These are phyloP conservation scores for Nadsonia starkeyi-henricii DNA, from an alignment of 1,139 yeast genomes.

Conservation along the genomic window DNA sequence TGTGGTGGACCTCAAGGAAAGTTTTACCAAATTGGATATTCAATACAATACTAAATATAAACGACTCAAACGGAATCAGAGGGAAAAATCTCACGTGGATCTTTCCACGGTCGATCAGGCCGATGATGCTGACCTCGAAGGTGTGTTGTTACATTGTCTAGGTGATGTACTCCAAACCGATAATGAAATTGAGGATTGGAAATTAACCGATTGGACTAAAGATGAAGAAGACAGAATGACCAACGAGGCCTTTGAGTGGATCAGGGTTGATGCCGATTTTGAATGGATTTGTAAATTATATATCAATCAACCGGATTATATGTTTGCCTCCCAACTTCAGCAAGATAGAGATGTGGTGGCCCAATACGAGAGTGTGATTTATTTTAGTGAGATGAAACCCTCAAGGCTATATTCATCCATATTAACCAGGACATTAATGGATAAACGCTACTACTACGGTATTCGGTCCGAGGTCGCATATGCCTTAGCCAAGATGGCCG, in stretches of 20 bases:
- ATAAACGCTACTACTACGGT: conserved; percentile 76
- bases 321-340: conserved; percentile 86
- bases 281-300: conserved; percentile 86
- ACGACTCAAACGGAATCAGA: conserved; percentile 44
- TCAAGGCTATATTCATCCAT: conserved; percentile 59
- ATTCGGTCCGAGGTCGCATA: conserved; percentile 76
- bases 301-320: conserved; percentile 84
- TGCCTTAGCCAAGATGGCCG: conserved; percentile 59
- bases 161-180: conserved; percentile 64
- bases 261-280: conserved; percentile 88
- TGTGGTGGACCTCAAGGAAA: conserved; percentile 80
- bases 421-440: conserved; percentile 69
- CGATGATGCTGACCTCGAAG: conserved; percentile 23
- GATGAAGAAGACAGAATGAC: conserved; percentile 56
- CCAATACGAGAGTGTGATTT: conserved; percentile 69
- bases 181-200: conserved; percentile 57
- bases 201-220: conserved; percentile 55
- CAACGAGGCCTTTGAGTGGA: conserved; percentile 94
- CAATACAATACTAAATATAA: conserved; percentile 88
- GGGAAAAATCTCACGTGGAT: conserved; percentile 30
- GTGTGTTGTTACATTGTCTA: conserved; percentile 41
- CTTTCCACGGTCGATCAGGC: conserved; percentile 12
- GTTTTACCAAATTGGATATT: conserved; percentile 74
- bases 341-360: conserved; percentile 97
- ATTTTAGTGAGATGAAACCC: conserved; percentile 54